Evolutionary conservation across 768 basidiomycete species (phyloP), one percentile per base, ranked within the genome.

Genomic region (Xanthoconium stramineum): DNA sequence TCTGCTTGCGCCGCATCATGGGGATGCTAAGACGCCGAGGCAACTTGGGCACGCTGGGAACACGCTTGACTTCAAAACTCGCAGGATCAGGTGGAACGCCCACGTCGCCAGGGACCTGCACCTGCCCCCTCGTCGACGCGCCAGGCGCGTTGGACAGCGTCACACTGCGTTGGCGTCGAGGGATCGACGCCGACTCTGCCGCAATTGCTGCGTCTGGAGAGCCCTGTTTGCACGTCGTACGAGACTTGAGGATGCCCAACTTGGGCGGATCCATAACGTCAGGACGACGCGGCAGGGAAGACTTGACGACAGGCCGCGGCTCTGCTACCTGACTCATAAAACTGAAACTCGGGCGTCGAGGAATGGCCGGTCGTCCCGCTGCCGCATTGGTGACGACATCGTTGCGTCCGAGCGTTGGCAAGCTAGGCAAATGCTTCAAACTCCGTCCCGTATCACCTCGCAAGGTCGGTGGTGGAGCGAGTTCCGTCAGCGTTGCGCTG

Each of bases 1-100:
- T 56, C n/a, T 65, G 65, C 51, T 68, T 72, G 28, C 70, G 69
- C 17, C 69, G 61, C 39, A 70, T 50, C 52, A 68, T 57, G 0
- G 65, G 68, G 20, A 72, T 70, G 43, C 70, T 70, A 30, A 70
- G 54, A 24, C 64, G 60, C 39, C 65, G 70, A 2, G 65, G 68
- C 15, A 70, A 29, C 55, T 45, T 68, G 14, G 68, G 70, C 39
- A 59, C 20, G 46, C 61, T 69, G 35, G 65, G 58, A 6, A 50
- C 39, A 6, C 53, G 63, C 54, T 55, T 68, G 35, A 49, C 42
- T 14, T 57, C 52, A 6, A 44, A 38, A 3, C 37, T 38, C 13
- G 28, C 37, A 6, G 51, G 24, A 20, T 59, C 56, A 3, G 50
- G 29, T 5, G 40, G 55, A 4, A 43, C 45, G 24, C 15, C 44